These are phyloP conservation scores for Xylariaceae sp. DNA, from an alignment of 2,329 filamentous ascomycete species.

Conservation along the genomic window DNA sequence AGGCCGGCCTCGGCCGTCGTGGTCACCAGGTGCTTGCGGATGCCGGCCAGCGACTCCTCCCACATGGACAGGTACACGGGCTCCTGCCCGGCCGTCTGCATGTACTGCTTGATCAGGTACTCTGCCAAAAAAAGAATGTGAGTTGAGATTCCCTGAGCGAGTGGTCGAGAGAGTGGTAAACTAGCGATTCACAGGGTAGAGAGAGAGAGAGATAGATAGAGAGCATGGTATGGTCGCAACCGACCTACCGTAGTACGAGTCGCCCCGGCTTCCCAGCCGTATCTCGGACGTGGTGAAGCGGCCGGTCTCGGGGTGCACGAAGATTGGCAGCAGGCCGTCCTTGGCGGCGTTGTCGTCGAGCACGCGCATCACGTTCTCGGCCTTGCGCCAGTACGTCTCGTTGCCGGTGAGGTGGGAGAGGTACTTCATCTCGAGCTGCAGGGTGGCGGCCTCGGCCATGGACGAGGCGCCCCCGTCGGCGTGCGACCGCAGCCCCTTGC, in stretches of 20 bases:
- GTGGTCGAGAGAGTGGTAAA: too few species aligned
- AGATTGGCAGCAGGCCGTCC: conserved; percentile 85
- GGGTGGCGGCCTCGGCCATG: conserved; percentile 79
- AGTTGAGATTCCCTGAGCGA: too few species aligned
- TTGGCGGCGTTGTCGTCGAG: conserved; percentile 69
- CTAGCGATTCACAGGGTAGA: too few species aligned
- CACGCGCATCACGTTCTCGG: conserved; percentile 80
- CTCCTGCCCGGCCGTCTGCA: conserved; percentile 81
- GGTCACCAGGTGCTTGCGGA: conserved; percentile 82
- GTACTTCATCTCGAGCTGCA: conserved; percentile 97
- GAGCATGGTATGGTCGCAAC: too few species aligned
- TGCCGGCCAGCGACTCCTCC: conserved; percentile 71
- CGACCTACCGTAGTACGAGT: conserved; percentile 71
- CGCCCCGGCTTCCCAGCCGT: conserved; percentile 80
- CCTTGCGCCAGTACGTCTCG: conserved; percentile 79
- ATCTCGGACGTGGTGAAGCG: conserved; percentile 76
- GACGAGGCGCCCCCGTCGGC: conserved; percentile 79
- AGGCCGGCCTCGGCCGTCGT: conserved; percentile 72
- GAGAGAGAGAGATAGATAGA: too few species aligned
- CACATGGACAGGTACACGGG: conserved; percentile 83
- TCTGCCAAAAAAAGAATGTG: too few species aligned
- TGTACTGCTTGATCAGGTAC: conserved; percentile 93
- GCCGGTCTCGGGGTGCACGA: conserved; percentile 70
- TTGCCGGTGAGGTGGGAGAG: conserved; percentile 88
- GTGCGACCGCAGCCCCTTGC: conserved; percentile 69